Base-by-base conservation (phyloP, 2,329 filamentous ascomycete genomes). In the Immersiporthe knoxdaviesiana region DNA sequence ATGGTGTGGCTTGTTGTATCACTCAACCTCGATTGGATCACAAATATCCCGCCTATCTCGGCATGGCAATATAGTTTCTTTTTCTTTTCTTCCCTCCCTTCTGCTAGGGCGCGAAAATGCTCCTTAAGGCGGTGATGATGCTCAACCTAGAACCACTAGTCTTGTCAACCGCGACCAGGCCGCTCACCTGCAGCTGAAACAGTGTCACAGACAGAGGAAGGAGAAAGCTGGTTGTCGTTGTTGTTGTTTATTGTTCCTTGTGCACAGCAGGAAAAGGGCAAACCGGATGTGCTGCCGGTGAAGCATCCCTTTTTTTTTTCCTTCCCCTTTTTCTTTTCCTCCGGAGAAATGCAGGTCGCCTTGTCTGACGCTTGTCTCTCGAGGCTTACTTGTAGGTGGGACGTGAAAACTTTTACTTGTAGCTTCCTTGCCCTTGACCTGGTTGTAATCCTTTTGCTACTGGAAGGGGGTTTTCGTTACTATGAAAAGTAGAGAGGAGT, bases 121-220 rank as follows among this genome's bases (percentile, higher is more conserved):
- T 24, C 39, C 37, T n/a, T n/a, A 32, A 16, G 14, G 8, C 32
- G 58, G 18, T 24, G n/a, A 39, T 37, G n/a, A 60, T 39, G 58
- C 58, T 18, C 16, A 39, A 37, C 18, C 58, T 21, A 21, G 6
- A 18, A 16, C 7, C n/a, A 16, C 59, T n/a, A 41, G 59, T 44
- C 59, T n/a, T 37, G 59, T 62, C 37, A 44, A n/a, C 30, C 59
- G 37, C n/a, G 30, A 62, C 59, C 32, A 37, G 59, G 35, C 35
- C 30, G 18, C 54, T 61, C 37, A 21, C 30, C n/a, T 62, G 52
- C 52, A 61, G 54, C 60, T 67, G 68, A 70, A 64, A 70, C 68
- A 58, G 65, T 70, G 27, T 32, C 39, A 67, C 65, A 14, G 27
- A 41, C 7, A 47, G 44, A n/a, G 18, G 21, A 39, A 10, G 39